phyloP scores from a whole-genome alignment of 129 eudicot genomes.

The Daucus carota region DNA sequence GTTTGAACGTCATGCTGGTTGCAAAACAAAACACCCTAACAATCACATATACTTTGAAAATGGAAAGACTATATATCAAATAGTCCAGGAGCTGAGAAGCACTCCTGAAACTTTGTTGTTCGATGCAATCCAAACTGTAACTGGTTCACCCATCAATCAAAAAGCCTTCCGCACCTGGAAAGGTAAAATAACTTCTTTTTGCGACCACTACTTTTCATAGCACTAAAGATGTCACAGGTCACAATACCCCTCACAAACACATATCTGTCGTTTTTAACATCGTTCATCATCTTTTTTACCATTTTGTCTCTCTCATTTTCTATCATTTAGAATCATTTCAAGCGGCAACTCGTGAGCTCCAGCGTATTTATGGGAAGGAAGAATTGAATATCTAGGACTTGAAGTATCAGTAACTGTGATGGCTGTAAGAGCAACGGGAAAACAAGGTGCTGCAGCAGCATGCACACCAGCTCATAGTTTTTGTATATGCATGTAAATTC shows the following conservation, averaged over 20 bases:
- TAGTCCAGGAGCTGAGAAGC: conserved; percentile 73
- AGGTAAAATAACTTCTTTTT: conserved; percentile 29
- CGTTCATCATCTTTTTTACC: background rate
- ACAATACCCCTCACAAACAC: background rate
- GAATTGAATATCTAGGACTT: conserved; percentile 43
- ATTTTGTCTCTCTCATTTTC: too few relatives aligned
- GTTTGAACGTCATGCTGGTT: conserved; percentile 84
- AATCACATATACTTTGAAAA: conserved; percentile 78
- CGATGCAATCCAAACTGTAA: conserved; percentile 65
- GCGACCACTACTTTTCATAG: background rate
- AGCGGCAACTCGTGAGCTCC: conserved; percentile 92
- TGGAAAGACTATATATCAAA: conserved; percentile 75
- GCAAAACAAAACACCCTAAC: conserved; percentile 86
- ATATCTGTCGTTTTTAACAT: background rate
- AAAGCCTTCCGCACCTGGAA: conserved; percentile 82
- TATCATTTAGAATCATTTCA: conserved; percentile 49
- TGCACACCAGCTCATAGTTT: background rate
- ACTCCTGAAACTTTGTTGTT: conserved; percentile 57
- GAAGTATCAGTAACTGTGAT: background rate
- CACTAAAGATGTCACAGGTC: background rate
- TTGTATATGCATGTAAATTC: background rate
- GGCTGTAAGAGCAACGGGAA: background rate
- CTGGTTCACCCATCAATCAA: conserved; percentile 75
- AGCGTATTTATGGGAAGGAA: conserved; percentile 83
- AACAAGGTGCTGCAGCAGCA: conserved; percentile 8